Conservation (phyloP, 495 filamentous ascomycete species). For the Gamarada debralockiae region DNA sequence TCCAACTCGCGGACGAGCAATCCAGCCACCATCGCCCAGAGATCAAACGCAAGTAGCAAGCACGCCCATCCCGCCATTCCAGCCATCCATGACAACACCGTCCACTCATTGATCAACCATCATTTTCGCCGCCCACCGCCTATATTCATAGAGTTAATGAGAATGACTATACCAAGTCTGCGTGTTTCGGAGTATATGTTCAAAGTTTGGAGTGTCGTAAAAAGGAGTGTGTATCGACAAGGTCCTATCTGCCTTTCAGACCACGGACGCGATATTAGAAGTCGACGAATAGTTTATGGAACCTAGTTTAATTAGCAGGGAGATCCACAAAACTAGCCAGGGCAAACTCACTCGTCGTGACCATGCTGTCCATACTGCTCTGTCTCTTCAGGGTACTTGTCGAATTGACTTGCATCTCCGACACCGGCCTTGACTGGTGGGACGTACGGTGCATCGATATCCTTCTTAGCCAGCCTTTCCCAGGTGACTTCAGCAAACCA, state of each 20-base stretch:
- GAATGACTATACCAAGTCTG: neutral
- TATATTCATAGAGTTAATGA: conserved; percentile 1
- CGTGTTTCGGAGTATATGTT: conserved; percentile 5
- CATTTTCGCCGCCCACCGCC: conserved; percentile 7
- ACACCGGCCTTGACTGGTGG: conserved; percentile 92
- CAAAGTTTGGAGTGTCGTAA: neutral
- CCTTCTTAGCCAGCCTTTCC: conserved; percentile 88
- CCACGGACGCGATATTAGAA: conserved; percentile 43
- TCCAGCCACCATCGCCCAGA: neutral
- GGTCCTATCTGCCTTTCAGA: neutral
- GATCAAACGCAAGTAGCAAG: neutral
- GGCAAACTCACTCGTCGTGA: conserved; percentile 73
- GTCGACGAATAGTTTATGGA: conserved; percentile 68
- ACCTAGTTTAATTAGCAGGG: conserved; percentile 40
- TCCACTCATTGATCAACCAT: conserved; percentile 3
- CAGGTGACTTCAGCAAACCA: conserved; percentile 99
- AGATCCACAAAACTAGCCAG: conserved; percentile 5
- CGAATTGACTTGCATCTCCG: conserved; percentile 95
- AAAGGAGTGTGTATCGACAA: neutral
- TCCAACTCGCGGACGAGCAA: too few relatives aligned
- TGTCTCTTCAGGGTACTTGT: conserved; percentile 95
- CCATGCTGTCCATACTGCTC: conserved; percentile 80
- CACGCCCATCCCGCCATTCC: neutral
- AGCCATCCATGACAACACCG: conserved; percentile 2
- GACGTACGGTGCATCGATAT: conserved; percentile 97